Percentiles rank a stretch among this genome's conserved stretches.
Evolutionary conservation across 2,329 filamentous ascomycete genomes (phyloP).

Genomic region (Aspergillus carbonarius): DNA sequence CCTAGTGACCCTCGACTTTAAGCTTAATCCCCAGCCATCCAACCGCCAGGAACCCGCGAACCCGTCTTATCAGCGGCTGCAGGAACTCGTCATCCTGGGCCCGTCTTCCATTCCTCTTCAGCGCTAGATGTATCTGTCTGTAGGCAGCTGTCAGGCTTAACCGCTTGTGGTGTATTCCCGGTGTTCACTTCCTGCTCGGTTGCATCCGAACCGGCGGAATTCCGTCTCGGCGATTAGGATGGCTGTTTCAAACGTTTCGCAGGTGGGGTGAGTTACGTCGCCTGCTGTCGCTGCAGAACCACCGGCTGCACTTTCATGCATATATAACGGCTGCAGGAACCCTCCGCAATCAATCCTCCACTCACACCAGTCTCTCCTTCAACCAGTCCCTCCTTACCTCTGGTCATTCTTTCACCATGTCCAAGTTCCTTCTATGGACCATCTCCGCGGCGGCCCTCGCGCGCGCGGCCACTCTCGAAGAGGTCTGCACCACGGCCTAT

Average conservation of each 20-base stretch:
- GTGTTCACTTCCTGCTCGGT: not conserved
- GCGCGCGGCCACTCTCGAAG: not conserved
- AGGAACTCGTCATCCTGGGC: not conserved
- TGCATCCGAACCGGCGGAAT: not conserved
- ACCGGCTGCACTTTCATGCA: not conserved
- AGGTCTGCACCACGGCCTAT: not conserved
- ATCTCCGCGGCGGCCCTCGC: conserved; percentile 3
- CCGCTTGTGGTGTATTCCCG: not conserved
- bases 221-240: not conserved
- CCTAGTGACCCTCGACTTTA: not conserved
- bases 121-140: not conserved
- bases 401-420: not conserved
- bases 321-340: not conserved
- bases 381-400: not conserved
- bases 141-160: not conserved
- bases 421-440: not conserved
- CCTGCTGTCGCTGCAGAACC: not conserved
- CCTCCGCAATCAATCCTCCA: not conserved
- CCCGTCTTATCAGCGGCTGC: not conserved
- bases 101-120: not conserved
- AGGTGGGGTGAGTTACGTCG: not conserved
- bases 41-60: not conserved
- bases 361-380: not conserved
- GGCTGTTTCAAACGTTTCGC: not conserved
- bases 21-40: not conserved